Evolutionary conservation across 176 grass and related monocot genomes (phyloP), one percentile per base, ranked within the genome.

Genomic region (Oryza rufipogon): DNA sequence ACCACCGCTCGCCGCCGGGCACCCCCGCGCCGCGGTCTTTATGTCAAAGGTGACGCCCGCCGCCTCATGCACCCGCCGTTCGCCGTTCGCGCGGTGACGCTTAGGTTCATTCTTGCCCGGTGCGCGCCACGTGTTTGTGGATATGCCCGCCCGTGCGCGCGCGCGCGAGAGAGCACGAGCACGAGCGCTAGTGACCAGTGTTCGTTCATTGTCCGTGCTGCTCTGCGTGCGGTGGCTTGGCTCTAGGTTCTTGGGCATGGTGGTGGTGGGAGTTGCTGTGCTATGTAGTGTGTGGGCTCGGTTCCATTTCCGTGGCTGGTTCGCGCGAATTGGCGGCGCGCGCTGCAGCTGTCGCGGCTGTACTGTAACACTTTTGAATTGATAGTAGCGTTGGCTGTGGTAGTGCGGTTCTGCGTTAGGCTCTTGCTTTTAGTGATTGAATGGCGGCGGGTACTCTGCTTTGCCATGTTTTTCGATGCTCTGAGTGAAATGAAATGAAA

Each of bases 101-200:
- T 5, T 5, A 2, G 7, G 39, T 8, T 41, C 42, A 44, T 9
- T 10, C 9, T 44, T 44, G 42, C 9, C 9, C 2, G 54, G 1
- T 56, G 54, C 63, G 71, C 64, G 60, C 8, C 7, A 81, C 64
- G 12, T 81, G 85, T 82, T 81, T 17, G 85, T 12, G 34, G 64
- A 45, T 82, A 81, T 76, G 85, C 34, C 34, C 33, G 26, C 26
- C 26, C 26, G 26, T 26, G 26, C 26, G 26, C 26, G 26, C 26
- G 26, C 26, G 1, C 26, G 26, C 26, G 26, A 26, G 26, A 26
- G 26, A 11, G 10, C 10, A 3, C 1, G 38, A 39, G 38, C 38
- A 39, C 39, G 6, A 8, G 39, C 39, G 39, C 8, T 41, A 41
- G 3, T 49, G 47, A 13, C 47, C 11, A 19, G 51, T 19, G 51